A percentile compares a stretch with the other conserved stretches of the same genome.
Evolutionary conservation across 352 stramenopile species (phyloP).

Genomic region (Pythium coloratum): DNA sequence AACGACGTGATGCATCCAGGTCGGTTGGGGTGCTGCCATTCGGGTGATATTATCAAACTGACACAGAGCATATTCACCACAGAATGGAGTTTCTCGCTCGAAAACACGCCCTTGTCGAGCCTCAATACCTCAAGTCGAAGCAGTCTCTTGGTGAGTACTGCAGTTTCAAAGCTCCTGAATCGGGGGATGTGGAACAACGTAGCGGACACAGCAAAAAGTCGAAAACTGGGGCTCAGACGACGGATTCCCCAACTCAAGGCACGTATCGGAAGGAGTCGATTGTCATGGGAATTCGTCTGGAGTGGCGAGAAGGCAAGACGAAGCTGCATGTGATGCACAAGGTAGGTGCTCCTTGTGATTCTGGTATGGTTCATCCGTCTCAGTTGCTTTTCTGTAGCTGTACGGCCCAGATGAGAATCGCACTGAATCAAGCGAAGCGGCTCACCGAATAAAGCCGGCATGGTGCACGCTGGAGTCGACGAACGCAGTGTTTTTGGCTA

Average conservation of each 20-base stretch:
- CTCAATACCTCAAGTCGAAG: slow-evolving; percentile 37
- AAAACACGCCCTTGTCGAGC: slow-evolving; percentile 52
- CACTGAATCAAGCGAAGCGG: not conserved
- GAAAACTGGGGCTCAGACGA: not conserved
- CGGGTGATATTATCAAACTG: not conserved
- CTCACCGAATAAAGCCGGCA: slow-evolving; percentile 7
- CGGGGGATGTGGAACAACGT: slow-evolving; percentile 5
- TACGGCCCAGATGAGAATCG: slow-evolving; percentile 6
- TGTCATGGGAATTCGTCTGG: slow-evolving; percentile 56
- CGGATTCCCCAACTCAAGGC: not conserved
- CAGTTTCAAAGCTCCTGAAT: slow-evolving; percentile 47
- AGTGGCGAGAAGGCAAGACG: slow-evolving; percentile 66
- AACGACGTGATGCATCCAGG: slow-evolving; percentile 41
- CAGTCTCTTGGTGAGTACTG: slow-evolving; percentile 53
- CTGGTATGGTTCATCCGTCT: no score
- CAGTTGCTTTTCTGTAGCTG: slow-evolving; percentile 6
- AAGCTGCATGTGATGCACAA: slow-evolving; percentile 66
- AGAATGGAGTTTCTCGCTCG: slow-evolving; percentile 54
- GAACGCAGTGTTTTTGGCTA: slow-evolving; percentile 55
- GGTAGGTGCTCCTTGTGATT: slow-evolving; percentile 26
- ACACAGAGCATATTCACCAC: not conserved
- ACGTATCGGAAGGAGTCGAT: slow-evolving; percentile 41
- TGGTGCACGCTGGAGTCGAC: slow-evolving; percentile 45
- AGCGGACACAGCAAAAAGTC: not conserved
- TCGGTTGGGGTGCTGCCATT: slow-evolving; percentile 5